Base-by-base conservation (phyloP, 305 asterid genomes). In the Fraxinus platypoda region DNA sequence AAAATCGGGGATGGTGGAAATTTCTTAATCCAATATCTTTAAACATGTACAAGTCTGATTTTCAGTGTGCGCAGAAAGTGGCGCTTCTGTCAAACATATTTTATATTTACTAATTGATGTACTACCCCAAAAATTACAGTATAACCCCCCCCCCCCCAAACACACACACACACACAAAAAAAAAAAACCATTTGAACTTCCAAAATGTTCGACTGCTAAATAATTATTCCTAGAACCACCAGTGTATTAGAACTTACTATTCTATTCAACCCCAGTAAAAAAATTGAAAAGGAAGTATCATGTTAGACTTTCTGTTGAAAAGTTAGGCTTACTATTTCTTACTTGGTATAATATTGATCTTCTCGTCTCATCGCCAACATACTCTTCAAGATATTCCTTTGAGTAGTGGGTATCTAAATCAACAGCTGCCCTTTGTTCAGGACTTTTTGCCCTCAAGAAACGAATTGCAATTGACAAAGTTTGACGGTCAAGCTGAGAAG, bases 351-450 rank as follows among this genome's bases (percentile, higher is more conserved):
- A 84, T 66, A 94, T 88, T 52, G 91, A 88, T 88, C 99, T 93
- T 88, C 99, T 89, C 33, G 97, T 93, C 71, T 84, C 88, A 6
- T 89, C 81, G 78, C 92, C 98, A 62, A 96, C 94, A 80, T 52
- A 78, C 89, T 94, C 99, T 87, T 91, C 95, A 23, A 96, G 97
- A 87, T 94, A 96, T 84, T 94, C 99, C 98, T 95, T 92, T 11
- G 99, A 93, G 85, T 93, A 96, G 85, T 96, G 99, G 23, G 99
- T 94, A 85, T 96, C 99, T 85, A 96, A 86, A 92, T 96, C 99
- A 83, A 96, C 99, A 77, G 99, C 98, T 43, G 99, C 99, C 89
- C 99, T 96, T 88, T 96, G 97, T 83, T 96, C 97, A 52, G 99
- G 98, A 66, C 97, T 96, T 84, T 91, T 96, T 34, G 99, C 99